Evolutionary conservation across 2,329 filamentous ascomycete genomes (phyloP), one percentile per base, ranked within the genome.

Genomic region (Colletotrichum chrysophilum): DNA sequence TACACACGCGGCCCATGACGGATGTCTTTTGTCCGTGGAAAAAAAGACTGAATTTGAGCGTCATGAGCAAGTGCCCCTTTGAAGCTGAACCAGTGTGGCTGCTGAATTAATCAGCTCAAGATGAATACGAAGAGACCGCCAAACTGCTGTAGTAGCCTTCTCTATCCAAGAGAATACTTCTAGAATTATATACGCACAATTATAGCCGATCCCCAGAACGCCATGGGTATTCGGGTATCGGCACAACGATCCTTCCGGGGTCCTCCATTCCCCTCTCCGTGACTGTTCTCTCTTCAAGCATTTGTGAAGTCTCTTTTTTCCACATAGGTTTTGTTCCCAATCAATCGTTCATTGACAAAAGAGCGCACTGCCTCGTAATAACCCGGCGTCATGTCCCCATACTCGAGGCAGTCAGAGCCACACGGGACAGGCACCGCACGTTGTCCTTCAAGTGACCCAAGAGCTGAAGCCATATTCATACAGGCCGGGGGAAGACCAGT

Each of bases 11-110:
- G n/a, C 43, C n/a, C 43, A 52, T 7, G 43, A 21, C 0, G 43
- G n/a, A 21, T 0, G 0, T 52, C 0, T 0, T 52, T 21, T 52
- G 43, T 24, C n/a, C 43, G n/a, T 52, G 43, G 43, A 7, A 4
- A 12, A 12, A 13, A 6, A 3, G 43, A 21, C n/a, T 21, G 6
- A 12, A n/a, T n/a, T 21, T 21, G n/a, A 13, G 43, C 12, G n/a
- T 13, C 43, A 13, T 21, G n/a, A 52, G 1, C n/a, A 13, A 7
- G 10, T 52, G 6, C 0, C 43, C 9, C 0, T 21, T 7, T 21
- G 43, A 4, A 21, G n/a, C n/a, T 13, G 1, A 21, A 21, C 10
- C n/a, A 52, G 4, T 21, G 5, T 13, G 43, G 10, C 10, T 52
- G 12, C n/a, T 52, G n/a, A 13, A 13, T 52, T 52, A 13, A 21